Conservation (phyloP, 768 basidiomycete species). For the Gymnopilus junonius region DNA sequence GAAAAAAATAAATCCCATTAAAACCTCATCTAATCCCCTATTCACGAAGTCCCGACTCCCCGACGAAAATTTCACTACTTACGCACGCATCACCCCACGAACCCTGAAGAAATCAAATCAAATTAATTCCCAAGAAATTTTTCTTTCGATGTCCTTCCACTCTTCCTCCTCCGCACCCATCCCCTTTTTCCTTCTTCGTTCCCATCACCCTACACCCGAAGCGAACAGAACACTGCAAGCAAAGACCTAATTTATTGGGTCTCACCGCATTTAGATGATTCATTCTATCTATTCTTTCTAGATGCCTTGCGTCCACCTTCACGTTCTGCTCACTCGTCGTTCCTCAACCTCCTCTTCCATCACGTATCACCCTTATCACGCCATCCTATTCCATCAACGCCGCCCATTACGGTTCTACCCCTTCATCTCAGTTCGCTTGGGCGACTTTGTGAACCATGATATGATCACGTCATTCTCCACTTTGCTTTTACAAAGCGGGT, state of each 20-base stretch:
- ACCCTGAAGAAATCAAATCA: conserved; percentile 3
- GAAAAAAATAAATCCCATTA: neutral
- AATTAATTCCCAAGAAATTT: neutral
- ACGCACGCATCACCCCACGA: neutral
- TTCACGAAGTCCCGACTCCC: neutral
- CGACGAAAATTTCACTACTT: neutral
- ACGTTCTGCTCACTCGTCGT: neutral
- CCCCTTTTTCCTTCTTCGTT: neutral
- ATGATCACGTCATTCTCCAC: neutral
- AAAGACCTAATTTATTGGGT: conserved; percentile 6
- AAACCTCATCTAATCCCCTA: neutral
- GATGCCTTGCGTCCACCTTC: neutral
- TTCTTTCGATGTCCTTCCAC: neutral
- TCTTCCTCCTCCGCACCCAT: neutral
- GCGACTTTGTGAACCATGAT: neutral
- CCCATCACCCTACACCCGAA: neutral
- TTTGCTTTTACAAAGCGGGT: neutral
- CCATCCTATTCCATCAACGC: neutral
- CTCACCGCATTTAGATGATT: conserved; percentile 1
- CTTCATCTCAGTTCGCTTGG: conserved; percentile 1
- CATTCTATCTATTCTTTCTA: conserved; percentile 5
- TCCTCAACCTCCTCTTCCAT: neutral
- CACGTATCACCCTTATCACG: conserved; percentile 1
- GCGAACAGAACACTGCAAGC: neutral
- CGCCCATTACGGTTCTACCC: neutral